Evolutionary conservation across 192 early-diverging fungal genomes (phyloP), one percentile per base, ranked within the genome.

Genomic region (Gonapodya prolifera): DNA sequence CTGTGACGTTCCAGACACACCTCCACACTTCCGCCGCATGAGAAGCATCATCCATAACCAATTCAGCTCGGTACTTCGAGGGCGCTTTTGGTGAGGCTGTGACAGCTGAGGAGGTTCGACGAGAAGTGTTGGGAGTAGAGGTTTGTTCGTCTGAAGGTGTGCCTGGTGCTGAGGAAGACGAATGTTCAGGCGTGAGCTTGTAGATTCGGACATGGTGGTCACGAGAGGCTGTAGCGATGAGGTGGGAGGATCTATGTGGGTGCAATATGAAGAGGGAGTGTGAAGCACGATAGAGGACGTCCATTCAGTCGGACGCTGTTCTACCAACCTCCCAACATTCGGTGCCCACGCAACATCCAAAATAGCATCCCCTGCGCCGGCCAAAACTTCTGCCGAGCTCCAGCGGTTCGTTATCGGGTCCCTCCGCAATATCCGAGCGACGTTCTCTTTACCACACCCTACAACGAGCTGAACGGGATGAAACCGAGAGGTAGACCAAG

Each of bases 1-100:
- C 93, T 1, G 91, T 93, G 2, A 94, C 80, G 81, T 96, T 96
- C 94, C 94, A 96, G 74, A 91, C 88, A 0, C 93, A 92, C 17
- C 90, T 79, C 94, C 94, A 95, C 0, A 94, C 90, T 87, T 91
- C 70, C 8, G 33, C 28, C 23, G 32, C n/a, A 34, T 34, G 34
- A 1, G 35, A 70, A 45, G 23, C 75, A 23, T 35, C 30, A 1
- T 16, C 29, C 31, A 35, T 35, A 18, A 75, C 75, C 1, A 33
- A 75, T 18, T 28, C 18, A 8, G 34, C 34, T 16, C 17, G 70
- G 31, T 75, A 8, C 35, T n/a, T n/a, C 34, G 17, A 29, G 23
- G 29, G 33, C 28, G 35, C 23, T 30, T 34, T 30, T 1, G 2
- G 33, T 1, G 17, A 78, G 33, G 29, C 31, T 17, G 1, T 18